Evolutionary conservation across 1,284 basidiomycete species (phyloP).

Genomic region (Pseudozyma hubeiensis): DNA sequence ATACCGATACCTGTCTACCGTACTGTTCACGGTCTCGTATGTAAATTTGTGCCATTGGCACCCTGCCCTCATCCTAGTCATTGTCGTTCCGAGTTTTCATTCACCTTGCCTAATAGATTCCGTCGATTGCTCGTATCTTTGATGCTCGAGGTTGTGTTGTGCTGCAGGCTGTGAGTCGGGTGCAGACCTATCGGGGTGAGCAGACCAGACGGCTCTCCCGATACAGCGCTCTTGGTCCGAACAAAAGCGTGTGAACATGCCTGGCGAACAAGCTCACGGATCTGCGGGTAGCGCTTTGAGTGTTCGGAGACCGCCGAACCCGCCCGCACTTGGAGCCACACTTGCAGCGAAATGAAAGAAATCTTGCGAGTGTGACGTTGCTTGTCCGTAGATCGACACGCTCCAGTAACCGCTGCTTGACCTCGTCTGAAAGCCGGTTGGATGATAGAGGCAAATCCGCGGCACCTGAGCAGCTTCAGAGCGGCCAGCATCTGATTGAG

Average conservation of each 20-base stretch:
- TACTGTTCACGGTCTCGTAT: neutral
- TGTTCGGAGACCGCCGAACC: constrained; percentile 9
- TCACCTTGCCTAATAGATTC: constrained; percentile 12
- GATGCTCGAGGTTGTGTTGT: neutral
- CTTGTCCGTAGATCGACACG: too few relatives aligned
- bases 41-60: constrained; percentile 12
- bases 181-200: too few relatives aligned
- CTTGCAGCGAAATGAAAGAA: too few relatives aligned
- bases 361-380: too few relatives aligned
- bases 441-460: too few relatives aligned
- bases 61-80: constrained; percentile 5
- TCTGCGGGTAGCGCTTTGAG: neutral
- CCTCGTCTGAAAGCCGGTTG: too few relatives aligned
- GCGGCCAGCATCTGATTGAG: too few relatives aligned
- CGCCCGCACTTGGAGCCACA: neutral
- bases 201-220: too few relatives aligned
- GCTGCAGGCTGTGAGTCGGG: neutral
- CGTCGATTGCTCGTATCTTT: neutral
- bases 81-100: constrained; percentile 1
- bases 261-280: neutral
- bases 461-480: too few relatives aligned
- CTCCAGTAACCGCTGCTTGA: too few relatives aligned
- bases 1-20: neutral
- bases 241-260: too few relatives aligned
- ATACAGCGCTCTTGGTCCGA: too few relatives aligned